These are phyloP conservation scores for Penicillium sp. DNA, from an alignment of 2,329 filamentous ascomycete genomes.

Conservation along the genomic window DNA sequence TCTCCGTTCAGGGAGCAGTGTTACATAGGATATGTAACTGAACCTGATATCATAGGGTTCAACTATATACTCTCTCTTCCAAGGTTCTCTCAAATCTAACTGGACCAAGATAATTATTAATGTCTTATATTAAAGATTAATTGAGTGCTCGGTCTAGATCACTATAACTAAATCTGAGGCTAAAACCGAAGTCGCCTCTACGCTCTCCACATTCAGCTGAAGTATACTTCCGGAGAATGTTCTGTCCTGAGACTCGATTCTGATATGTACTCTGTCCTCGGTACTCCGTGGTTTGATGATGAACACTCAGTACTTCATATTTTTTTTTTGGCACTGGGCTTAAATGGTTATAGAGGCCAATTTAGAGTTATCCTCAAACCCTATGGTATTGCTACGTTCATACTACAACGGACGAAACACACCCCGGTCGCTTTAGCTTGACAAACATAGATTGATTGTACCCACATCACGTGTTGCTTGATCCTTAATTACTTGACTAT, in stretches of 20 bases:
- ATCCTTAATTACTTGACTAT: too few species aligned
- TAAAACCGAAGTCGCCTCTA: background rate
- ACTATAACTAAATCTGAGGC: slow-evolving; percentile 2
- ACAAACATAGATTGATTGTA: background rate
- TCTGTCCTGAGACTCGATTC: background rate
- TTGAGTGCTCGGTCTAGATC: background rate
- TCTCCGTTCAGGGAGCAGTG: background rate
- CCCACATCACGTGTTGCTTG: too few species aligned
- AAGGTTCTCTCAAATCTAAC: background rate
- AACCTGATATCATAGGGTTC: too few species aligned
- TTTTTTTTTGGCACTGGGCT: background rate
- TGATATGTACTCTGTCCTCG: too few species aligned
- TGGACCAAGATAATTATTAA: too few species aligned
- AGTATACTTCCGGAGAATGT: background rate
- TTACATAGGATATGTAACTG: too few species aligned
- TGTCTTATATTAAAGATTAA: too few species aligned
- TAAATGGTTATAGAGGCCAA: background rate
- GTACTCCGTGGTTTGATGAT: background rate
- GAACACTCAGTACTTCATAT: background rate
- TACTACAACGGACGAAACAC: background rate
- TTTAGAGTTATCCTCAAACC: background rate
- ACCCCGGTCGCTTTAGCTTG: background rate
- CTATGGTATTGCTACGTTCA: background rate
- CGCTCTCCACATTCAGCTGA: slow-evolving; percentile 1
- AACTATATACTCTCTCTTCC: too few species aligned